Conservation (phyloP, 2,329 filamentous ascomycete species). For the Penicillium sp. region DNA sequence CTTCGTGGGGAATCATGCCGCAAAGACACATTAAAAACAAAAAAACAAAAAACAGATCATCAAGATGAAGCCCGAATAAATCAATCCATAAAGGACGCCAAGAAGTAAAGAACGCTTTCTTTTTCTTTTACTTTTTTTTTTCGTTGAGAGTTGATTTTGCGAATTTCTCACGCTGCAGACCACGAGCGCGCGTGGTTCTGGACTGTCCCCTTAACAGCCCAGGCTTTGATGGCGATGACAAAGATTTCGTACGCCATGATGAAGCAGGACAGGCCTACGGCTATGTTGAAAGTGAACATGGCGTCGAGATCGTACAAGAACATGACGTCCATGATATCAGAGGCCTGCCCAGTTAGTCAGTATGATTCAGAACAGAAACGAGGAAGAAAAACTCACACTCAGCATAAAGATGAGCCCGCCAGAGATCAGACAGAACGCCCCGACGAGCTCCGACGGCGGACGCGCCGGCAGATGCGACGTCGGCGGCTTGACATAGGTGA, state of each 20-base stretch:
- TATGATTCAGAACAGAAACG: too few relatives aligned
- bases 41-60: too few relatives aligned
- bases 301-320: slow-evolving; percentile 73
- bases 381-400: slow-evolving; percentile 52
- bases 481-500: slow-evolving; percentile 76
- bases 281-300: slow-evolving; percentile 91
- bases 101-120: too few relatives aligned
- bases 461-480: slow-evolving; percentile 75
- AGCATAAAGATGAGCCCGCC: slow-evolving; percentile 92
- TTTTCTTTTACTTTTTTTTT: too few relatives aligned
- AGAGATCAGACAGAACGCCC: slow-evolving; percentile 78
- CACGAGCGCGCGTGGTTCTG: slow-evolving; percentile 22
- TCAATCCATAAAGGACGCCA: too few relatives aligned
- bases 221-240: slow-evolving; percentile 79
- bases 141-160: too few relatives aligned
- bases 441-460: slow-evolving; percentile 84
- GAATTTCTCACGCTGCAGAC: not conserved
- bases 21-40: too few relatives aligned
- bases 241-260: slow-evolving; percentile 82
- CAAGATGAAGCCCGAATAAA: too few relatives aligned
- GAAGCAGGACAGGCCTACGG: slow-evolving; percentile 75
- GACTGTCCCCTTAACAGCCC: slow-evolving; percentile 58
- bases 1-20: too few relatives aligned
- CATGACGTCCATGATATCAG: slow-evolving; percentile 73
- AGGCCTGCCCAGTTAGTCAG: slow-evolving; percentile 49